A percentile compares a stretch with the other conserved stretches of the same genome.
These are phyloP conservation scores for Rhododendron kiyosumense DNA, from an alignment of 148 eudicot genomes.

Conservation along the genomic window DNA sequence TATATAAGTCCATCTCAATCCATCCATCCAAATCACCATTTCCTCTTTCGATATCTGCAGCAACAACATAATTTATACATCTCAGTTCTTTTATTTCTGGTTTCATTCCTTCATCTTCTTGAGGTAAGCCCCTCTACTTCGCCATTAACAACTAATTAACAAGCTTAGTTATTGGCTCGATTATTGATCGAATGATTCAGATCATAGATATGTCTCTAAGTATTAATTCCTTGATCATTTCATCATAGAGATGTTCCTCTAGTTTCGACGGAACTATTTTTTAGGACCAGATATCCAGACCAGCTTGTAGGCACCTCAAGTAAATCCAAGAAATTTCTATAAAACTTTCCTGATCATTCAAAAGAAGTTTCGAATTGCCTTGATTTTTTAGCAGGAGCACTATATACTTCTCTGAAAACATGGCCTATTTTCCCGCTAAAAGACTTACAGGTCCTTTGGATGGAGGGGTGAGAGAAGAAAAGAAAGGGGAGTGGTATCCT, in stretches of 20 bases:
- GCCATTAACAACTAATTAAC: not conserved
- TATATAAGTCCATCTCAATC: not conserved
- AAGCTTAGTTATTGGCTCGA: not conserved
- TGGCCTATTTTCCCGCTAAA: not conserved
- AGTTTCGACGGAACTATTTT: not conserved
- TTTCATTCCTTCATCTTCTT: constrained; percentile 1
- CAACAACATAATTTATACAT: not conserved
- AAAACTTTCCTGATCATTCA: not conserved
- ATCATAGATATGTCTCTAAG: not conserved
- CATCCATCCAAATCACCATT: not conserved
- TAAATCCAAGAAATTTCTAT: too few species aligned
- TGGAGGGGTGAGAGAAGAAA: too few species aligned
- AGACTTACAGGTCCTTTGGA: too few species aligned
- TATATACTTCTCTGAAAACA: not conserved
- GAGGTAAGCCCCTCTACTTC: not conserved
- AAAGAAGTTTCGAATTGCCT: not conserved
- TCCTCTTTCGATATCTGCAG: not conserved
- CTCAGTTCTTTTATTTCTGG: not conserved
- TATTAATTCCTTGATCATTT: not conserved
- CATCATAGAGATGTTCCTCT: not conserved
- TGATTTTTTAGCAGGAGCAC: not conserved
- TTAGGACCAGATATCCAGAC: too few species aligned
- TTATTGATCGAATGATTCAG: not conserved
- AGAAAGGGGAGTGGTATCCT: too few species aligned
- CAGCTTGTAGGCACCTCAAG: not conserved